These are phyloP conservation scores for Alternaria tenuissima DNA, from an alignment of 2,329 filamentous ascomycete species.

Conservation along the genomic window DNA sequence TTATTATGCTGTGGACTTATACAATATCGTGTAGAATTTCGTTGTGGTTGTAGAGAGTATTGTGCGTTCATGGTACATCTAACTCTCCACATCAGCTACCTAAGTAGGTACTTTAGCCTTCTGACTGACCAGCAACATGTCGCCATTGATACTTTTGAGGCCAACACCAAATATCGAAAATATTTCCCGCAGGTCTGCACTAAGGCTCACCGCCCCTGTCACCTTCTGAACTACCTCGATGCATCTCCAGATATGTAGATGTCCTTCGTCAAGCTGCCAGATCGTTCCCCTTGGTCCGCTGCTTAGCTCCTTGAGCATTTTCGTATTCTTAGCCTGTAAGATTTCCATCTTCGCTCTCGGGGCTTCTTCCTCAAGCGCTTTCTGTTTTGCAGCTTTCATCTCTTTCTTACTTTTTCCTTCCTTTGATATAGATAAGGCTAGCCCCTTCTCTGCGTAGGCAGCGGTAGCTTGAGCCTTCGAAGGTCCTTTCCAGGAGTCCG, in stretches of 20 bases:
- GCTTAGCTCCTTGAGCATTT: constrained; percentile 8
- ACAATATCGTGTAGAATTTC: neutral
- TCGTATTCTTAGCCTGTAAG: neutral
- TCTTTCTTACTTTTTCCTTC: neutral
- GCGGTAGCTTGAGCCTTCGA: neutral
- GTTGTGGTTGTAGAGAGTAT: neutral
- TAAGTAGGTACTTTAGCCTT: neutral
- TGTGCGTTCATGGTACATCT: neutral
- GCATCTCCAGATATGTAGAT: constrained; percentile 3
- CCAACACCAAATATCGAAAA: constrained; percentile 6
- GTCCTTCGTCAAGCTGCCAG: constrained; percentile 8
- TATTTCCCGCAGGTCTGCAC: neutral
- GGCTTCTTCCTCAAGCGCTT: neutral
- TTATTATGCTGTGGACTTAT: neutral
- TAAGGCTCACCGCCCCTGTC: neutral
- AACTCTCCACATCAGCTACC: neutral
- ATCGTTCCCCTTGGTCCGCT: constrained; percentile 7
- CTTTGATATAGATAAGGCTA: neutral
- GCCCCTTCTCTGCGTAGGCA: neutral
- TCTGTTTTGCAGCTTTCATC: neutral
- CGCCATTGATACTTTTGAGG: constrained; percentile 11
- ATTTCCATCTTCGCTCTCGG: neutral
- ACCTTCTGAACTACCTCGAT: constrained; percentile 10
- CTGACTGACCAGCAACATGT: constrained; percentile 21
- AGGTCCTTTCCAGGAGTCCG: constrained; percentile 8